These are phyloP conservation scores for Pleurotus tuoliensis DNA, from an alignment of 768 basidiomycete species.

Conservation along the genomic window DNA sequence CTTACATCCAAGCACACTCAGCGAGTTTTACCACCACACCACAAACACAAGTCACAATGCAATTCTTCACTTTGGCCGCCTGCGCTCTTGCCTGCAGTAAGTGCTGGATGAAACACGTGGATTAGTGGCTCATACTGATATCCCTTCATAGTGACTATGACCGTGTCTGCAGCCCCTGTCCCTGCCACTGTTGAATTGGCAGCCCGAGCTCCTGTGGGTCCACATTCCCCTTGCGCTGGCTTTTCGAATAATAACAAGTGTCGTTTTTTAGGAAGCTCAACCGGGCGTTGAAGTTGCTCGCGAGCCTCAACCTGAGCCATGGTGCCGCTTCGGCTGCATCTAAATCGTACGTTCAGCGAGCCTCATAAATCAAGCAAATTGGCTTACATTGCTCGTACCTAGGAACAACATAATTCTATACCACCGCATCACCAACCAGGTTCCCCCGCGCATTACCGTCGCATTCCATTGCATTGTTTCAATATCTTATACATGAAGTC, in stretches of 20 bases:
- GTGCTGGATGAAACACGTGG: neutral
- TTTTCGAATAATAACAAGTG: neutral
- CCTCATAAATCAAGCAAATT: neutral
- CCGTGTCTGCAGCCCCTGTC: slow-evolving; percentile 3
- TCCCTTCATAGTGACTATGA: neutral
- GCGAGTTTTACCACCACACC: neutral
- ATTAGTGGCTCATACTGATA: neutral
- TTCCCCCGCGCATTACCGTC: neutral
- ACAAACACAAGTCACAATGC: neutral
- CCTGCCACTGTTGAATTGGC: neutral
- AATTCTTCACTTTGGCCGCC: slow-evolving; percentile 4
- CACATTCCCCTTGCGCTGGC: neutral
- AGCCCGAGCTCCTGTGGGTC: slow-evolving; percentile 3
- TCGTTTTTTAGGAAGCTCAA: neutral
- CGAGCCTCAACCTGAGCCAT: slow-evolving; percentile 4
- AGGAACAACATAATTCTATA: neutral
- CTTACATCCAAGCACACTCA: neutral
- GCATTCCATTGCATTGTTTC: neutral
- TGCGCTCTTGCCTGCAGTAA: slow-evolving; percentile 5
- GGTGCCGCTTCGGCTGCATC: slow-evolving; percentile 5
- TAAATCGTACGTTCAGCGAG: neutral
- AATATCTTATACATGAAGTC: neutral
- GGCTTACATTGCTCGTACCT: neutral
- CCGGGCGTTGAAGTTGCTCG: slow-evolving; percentile 1
- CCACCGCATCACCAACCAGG: neutral